Conservation (phyloP, 495 filamentous ascomycete genomes). For the Trichocladium antarcticum region DNA sequence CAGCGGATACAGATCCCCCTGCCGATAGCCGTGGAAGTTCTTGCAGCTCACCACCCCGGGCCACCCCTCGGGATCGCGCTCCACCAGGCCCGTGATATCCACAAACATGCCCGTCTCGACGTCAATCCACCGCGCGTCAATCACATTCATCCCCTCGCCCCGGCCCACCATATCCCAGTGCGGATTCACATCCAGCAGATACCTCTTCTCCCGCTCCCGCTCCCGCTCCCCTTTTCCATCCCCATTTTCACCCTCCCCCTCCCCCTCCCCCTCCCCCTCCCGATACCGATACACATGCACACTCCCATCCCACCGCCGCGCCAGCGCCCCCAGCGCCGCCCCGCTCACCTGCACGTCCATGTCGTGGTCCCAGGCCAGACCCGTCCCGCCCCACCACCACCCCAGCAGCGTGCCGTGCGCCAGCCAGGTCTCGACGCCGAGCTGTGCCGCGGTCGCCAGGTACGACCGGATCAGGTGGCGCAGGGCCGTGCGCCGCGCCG, state of each 20-base stretch:
- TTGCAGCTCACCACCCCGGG: slow-evolving; percentile 73
- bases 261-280: slow-evolving; percentile 18
- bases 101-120: slow-evolving; percentile 66
- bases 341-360: slow-evolving; percentile 70
- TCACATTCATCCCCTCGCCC: slow-evolving; percentile 63
- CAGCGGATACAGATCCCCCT: slow-evolving; percentile 66
- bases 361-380: slow-evolving; percentile 83
- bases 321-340: slow-evolving; percentile 51
- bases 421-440: slow-evolving; percentile 72
- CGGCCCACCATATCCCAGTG: slow-evolving; percentile 47
- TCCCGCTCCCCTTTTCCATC: not conserved
- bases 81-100: slow-evolving; percentile 73
- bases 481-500: slow-evolving; percentile 51
- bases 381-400: slow-evolving; percentile 85
- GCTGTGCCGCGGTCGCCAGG: slow-evolving; percentile 50
- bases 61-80: slow-evolving; percentile 45
- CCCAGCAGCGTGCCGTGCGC: slow-evolving; percentile 78
- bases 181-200: slow-evolving; percentile 72
- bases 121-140: slow-evolving; percentile 82
- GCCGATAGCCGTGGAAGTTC: slow-evolving; percentile 63
- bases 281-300: slow-evolving; percentile 48
- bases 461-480: slow-evolving; percentile 63
- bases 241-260: not conserved
- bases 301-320: slow-evolving; percentile 53
- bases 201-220: slow-evolving; percentile 21